Evolutionary conservation across 208 protist species (phyloP).

Genomic region (Acanthamoeba divionensis): DNA sequence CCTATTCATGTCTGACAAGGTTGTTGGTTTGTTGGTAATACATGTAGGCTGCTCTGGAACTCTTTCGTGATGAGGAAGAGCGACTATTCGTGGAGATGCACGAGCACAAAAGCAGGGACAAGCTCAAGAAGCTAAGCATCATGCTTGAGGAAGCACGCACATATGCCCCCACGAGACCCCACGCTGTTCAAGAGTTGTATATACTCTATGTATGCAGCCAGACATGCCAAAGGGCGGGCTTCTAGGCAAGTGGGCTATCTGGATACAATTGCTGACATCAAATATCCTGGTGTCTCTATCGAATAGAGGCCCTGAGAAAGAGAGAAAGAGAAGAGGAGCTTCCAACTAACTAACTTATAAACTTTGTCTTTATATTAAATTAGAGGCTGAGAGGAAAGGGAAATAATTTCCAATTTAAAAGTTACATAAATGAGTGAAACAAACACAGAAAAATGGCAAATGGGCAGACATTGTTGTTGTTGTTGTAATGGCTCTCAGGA

Average conservation of each 20-base stretch:
- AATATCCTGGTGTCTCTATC: background rate
- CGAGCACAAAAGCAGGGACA: background rate
- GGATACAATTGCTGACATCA: background rate
- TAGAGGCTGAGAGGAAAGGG: too few species aligned
- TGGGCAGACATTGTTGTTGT: too few species aligned
- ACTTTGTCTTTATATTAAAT: too few species aligned
- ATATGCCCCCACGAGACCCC: conserved; percentile 1
- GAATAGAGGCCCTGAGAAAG: too few species aligned
- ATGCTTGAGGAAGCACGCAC: background rate
- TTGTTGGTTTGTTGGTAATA: background rate
- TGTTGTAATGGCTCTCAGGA: too few species aligned
- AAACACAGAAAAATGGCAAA: too few species aligned
- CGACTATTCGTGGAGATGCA: background rate
- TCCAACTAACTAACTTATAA: too few species aligned
- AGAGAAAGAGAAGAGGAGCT: too few species aligned
- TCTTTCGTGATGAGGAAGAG: conserved; percentile 13
- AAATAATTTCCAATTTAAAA: too few species aligned
- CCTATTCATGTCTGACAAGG: background rate
- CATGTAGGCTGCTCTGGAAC: background rate
- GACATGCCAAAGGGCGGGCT: background rate
- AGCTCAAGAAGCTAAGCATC: background rate
- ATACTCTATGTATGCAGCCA: background rate
- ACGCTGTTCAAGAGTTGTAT: background rate
- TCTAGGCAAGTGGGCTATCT: conserved; percentile 33
- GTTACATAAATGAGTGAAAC: too few species aligned